Percentiles rank a stretch among this genome's conserved stretches.
phyloP scores from a whole-genome alignment of 2,329 filamentous ascomycete species.

The Penicillium palitans region DNA sequence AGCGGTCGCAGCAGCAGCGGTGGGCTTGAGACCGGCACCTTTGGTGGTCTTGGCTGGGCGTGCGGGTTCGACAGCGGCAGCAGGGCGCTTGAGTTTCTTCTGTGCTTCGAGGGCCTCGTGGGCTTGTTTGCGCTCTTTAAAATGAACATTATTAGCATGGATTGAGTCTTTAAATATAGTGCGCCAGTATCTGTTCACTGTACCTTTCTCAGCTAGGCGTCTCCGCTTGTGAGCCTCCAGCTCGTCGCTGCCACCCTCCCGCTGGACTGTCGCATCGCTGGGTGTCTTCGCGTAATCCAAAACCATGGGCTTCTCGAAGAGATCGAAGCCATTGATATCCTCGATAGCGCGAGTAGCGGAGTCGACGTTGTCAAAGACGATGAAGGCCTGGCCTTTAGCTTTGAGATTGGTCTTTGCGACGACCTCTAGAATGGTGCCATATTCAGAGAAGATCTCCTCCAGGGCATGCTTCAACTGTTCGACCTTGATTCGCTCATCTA shows the following conservation, averaged over 20 bases:
- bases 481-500: constrained; percentile 88
- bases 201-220: constrained; percentile 86
- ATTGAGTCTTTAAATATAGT: not conserved
- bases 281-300: constrained; percentile 77
- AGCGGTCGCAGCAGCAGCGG: constrained; percentile 64
- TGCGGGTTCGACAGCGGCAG: constrained; percentile 48
- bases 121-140: constrained; percentile 73
- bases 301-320: constrained; percentile 89
- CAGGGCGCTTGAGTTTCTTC: constrained; percentile 69
- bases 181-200: constrained; percentile 3
- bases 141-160: constrained; percentile 7
- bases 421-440: constrained; percentile 80
- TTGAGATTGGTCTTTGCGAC: constrained; percentile 87
- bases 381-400: constrained; percentile 91
- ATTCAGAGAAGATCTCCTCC: constrained; percentile 78
- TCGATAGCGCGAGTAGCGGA: constrained; percentile 80
- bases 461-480: constrained; percentile 73
- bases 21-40: constrained; percentile 74
- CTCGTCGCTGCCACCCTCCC: constrained; percentile 72
- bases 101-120: constrained; percentile 75
- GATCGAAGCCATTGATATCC: constrained; percentile 85
- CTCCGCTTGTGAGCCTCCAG: constrained; percentile 84
- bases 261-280: constrained; percentile 83
- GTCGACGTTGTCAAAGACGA: constrained; percentile 83
- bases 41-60: constrained; percentile 70